Evolutionary conservation across 2,329 filamentous ascomycete species (phyloP).

Genomic region (Herpotrichia juniperi): DNA sequence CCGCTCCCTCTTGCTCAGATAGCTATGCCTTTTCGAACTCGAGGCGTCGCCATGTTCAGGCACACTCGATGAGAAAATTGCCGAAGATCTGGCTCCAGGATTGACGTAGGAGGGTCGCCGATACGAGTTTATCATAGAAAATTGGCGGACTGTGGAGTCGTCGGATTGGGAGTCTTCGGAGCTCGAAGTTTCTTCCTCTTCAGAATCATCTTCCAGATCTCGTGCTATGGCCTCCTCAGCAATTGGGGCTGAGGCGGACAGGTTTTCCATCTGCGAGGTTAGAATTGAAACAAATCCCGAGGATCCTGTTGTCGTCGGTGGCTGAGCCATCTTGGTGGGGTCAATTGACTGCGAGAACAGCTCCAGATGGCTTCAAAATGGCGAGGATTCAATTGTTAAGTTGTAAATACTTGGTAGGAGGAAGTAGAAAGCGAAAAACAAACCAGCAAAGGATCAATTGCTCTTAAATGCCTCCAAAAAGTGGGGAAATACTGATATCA

Average conservation of each 20-base stretch:
- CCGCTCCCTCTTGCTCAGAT: conserved; percentile 59
- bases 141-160: conserved; percentile 55
- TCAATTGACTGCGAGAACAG: not conserved
- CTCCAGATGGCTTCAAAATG: no score
- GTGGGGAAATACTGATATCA: conserved; percentile 18
- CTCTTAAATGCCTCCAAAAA: conserved; percentile 7
- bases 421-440: not conserved
- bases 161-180: conserved; percentile 63
- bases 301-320: conserved; percentile 11
- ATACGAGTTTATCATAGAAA: conserved; percentile 68
- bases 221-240: conserved; percentile 46
- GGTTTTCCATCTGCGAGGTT: conserved; percentile 35
- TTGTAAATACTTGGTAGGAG: not conserved
- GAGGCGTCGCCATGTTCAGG: conserved; percentile 37
- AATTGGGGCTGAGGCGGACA: conserved; percentile 38
- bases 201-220: conserved; percentile 41
- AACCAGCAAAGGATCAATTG: not conserved
- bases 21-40: conserved; percentile 42
- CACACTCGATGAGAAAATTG: conserved; percentile 67
- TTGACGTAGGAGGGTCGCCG: conserved; percentile 78
- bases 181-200: conserved; percentile 55
- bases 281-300: not conserved
- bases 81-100: conserved; percentile 71
- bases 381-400: not conserved
- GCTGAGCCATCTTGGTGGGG: conserved; percentile 21